Evolutionary conservation across 176 grass and related monocot genomes (phyloP), one percentile per base, ranked within the genome.

Genomic region (Ensete ventricosum): DNA sequence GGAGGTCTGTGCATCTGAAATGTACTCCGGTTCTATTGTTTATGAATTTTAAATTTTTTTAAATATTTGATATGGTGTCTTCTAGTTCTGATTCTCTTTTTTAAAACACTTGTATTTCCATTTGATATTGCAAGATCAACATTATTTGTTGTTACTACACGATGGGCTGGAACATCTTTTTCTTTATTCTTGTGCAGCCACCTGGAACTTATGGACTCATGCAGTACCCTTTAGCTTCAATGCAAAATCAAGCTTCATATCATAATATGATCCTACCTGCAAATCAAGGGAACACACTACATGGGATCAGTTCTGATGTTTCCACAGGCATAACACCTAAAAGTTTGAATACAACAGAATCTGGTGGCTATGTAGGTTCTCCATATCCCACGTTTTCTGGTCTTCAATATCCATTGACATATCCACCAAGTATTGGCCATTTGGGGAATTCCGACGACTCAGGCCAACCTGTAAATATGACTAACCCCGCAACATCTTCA

Each of bases 221-320:
- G 82, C 90, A 93, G 53, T 99, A 95, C 73, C 91, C 88, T 43
- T 73, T 87, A 83, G 82, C 87, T 80, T 87, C 96, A 81, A 89
- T 99, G 84, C 96, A 99, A 91, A 99, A 89, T 84, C 96, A 99
- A 83, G 84, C 81, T 27, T 9, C 86, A 14, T 94, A 85, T 79
- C 87, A 89, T 54, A 88, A 87, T 71, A 88, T 99, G 86, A 82
- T 73, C 76, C 78, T 85, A 60, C 81, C 85, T 71, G 80, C 86
- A 69, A 98, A 87, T 83, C 90, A 94, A 81, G 85, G 80, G 59
- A 89, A 84, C 70, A 21, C 88, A 4, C 64, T 90, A 64, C 84
- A 82, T 78, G 90, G 82, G 19, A 62, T 87, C 59, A 91, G 84
- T 77, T 83, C 88, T 72, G 96, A 99, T 81, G 43, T 91, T 17